Percentiles rank a stretch among this genome's conserved stretches.
Conservation (phyloP, 2,329 filamentous ascomycete genomes). For the Nigrograna mackinnonii region DNA sequence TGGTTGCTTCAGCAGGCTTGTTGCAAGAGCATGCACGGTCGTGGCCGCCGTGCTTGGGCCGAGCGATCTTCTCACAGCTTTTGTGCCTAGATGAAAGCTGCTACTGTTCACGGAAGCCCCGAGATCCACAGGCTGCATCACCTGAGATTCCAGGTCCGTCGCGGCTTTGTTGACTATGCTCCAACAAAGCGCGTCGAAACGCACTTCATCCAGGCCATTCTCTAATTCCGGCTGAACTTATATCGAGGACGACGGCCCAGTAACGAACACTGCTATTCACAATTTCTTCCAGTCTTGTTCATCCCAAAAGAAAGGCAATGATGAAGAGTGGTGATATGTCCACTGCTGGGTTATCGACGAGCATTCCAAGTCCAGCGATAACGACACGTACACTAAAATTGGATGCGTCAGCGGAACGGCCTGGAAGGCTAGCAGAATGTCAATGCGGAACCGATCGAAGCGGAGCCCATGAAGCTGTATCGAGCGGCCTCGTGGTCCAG, state of each 20-base stretch:
- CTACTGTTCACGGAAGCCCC: constrained; percentile 23
- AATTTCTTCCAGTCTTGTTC: no score
- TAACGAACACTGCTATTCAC: no score
- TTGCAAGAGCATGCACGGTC: constrained; percentile 2
- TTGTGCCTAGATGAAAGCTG: constrained; percentile 12
- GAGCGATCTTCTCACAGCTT: constrained; percentile 15
- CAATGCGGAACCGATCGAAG: constrained; percentile 21
- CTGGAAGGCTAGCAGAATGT: constrained; percentile 27
- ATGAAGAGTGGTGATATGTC: constrained; percentile 11
- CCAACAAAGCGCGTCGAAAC: constrained; percentile 10
- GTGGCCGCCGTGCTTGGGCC: constrained; percentile 4
- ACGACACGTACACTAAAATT: constrained; percentile 26
- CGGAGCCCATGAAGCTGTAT: constrained; percentile 12
- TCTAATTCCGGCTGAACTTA: constrained; percentile 6
- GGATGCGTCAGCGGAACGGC: constrained; percentile 21
- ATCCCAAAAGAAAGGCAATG: no score
- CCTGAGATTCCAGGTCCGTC: constrained; percentile 8
- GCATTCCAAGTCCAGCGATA: constrained; percentile 14
- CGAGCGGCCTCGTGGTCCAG: constrained; percentile 7
- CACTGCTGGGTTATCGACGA: constrained; percentile 9
- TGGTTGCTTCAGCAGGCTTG: no score
- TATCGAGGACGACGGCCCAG: no score
- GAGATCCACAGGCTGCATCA: constrained; percentile 9
- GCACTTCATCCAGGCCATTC: constrained; percentile 5
- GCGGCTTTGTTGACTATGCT: constrained; percentile 10